Percentiles rank a stretch among this genome's conserved stretches.
phyloP scores from a whole-genome alignment of 2,329 filamentous ascomycete species.

The Incumbomyces delicatus region DNA sequence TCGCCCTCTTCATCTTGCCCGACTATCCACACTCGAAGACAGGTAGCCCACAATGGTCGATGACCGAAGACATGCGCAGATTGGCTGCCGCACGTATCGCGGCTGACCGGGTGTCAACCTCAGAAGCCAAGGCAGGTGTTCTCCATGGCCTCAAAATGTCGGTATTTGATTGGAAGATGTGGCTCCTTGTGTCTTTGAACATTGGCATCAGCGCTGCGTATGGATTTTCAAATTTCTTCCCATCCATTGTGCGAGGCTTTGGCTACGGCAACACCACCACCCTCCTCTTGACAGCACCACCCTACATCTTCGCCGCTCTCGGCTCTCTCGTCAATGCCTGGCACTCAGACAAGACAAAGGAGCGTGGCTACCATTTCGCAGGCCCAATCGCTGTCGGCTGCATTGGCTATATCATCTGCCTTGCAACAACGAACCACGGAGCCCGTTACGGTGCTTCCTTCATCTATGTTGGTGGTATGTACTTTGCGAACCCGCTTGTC shows the following conservation, averaged over 20 bases:
- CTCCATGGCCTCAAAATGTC: slow-evolving; percentile 27
- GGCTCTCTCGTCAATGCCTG: slow-evolving; percentile 12
- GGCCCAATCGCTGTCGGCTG: slow-evolving; percentile 53
- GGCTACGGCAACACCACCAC: slow-evolving; percentile 9
- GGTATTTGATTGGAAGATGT: background rate
- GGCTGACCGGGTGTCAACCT: background rate
- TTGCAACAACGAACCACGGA: slow-evolving; percentile 36
- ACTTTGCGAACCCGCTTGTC: slow-evolving; percentile 31
- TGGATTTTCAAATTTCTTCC: slow-evolving; percentile 38
- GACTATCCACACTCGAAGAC: slow-evolving; percentile 20
- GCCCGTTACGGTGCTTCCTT: slow-evolving; percentile 25
- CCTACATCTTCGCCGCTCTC: slow-evolving; percentile 23
- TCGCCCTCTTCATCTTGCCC: slow-evolving; percentile 31
- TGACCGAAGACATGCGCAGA: too few species aligned
- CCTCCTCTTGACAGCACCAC: slow-evolving; percentile 14
- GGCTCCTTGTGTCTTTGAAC: slow-evolving; percentile 4
- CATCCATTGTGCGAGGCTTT: slow-evolving; percentile 15
- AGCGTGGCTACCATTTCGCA: slow-evolving; percentile 59
- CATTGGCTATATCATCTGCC: slow-evolving; percentile 21
- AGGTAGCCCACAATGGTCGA: slow-evolving; percentile 29
- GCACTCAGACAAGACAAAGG: slow-evolving; percentile 29
- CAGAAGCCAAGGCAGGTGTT: slow-evolving; percentile 19
- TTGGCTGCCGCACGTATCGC: background rate
- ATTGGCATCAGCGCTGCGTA: slow-evolving; percentile 35
- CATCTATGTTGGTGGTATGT: slow-evolving; percentile 25